phyloP scores from a whole-genome alignment of 768 basidiomycete species.

The Psilocybe cubensis region DNA sequence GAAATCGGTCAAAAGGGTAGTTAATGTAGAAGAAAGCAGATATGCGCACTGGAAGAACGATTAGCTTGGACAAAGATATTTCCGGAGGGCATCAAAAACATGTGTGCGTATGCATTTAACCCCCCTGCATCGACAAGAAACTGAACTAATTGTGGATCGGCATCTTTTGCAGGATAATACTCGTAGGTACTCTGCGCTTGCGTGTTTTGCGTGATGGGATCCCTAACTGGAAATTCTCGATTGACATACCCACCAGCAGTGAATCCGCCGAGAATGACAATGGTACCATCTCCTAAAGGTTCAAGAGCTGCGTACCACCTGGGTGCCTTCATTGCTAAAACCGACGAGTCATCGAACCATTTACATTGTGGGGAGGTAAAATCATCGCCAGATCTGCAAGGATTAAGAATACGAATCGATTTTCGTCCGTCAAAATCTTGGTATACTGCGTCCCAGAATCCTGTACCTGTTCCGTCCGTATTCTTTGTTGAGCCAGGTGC shows the following conservation, averaged over 20 bases:
- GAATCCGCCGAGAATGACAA: conserved; percentile 82
- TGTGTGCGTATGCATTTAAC: conserved; percentile 75
- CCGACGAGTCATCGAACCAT: conserved; percentile 69
- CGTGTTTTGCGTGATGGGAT: conserved; percentile 63
- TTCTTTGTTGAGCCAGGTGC: conserved; percentile 52
- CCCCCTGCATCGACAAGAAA: conserved; percentile 76
- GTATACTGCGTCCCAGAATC: conserved; percentile 72
- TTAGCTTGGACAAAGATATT: conserved; percentile 84
- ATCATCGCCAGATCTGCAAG: conserved; percentile 58
- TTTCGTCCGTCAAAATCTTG: conserved; percentile 79
- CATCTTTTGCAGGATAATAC: conserved; percentile 70
- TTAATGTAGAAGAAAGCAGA: too few relatives aligned
- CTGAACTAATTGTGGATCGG: conserved; percentile 50
- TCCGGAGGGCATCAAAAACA: conserved; percentile 74
- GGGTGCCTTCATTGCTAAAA: conserved; percentile 63
- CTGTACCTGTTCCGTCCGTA: conserved; percentile 44
- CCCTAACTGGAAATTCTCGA: conserved; percentile 68
- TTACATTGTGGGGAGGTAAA: conserved; percentile 55
- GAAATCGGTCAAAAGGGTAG: conserved; percentile 17
- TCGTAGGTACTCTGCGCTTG: conserved; percentile 82
- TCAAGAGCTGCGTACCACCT: conserved; percentile 84
- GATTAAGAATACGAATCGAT: conserved; percentile 79
- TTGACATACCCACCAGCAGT: conserved; percentile 79
- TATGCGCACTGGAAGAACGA: conserved; percentile 70
- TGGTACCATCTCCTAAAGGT: conserved; percentile 70